These are phyloP conservation scores for Rhodotorula sp. DNA, from an alignment of 1,284 basidiomycete genomes.

Conservation along the genomic window DNA sequence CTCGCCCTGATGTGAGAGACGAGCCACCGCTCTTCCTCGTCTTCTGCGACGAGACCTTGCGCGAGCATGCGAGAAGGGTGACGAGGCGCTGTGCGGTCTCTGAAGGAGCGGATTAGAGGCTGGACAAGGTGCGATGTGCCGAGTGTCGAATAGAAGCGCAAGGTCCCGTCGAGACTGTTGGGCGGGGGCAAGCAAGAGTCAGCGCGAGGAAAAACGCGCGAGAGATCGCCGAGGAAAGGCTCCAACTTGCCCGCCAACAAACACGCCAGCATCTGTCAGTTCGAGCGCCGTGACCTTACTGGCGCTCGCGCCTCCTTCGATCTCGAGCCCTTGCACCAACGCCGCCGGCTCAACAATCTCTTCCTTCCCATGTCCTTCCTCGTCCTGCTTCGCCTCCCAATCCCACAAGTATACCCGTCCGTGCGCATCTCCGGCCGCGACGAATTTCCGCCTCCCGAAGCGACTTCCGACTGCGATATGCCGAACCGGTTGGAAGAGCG, in stretches of 20 bases:
- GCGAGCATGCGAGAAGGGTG: slow-evolving; percentile 39
- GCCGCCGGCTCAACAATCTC: slow-evolving; percentile 21
- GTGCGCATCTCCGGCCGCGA: slow-evolving; percentile 34
- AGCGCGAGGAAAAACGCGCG: no score
- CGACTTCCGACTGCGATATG: neutral
- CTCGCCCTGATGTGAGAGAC: slow-evolving; percentile 36
- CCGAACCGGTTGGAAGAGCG: neutral
- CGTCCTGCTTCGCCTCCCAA: slow-evolving; percentile 24
- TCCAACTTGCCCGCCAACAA: slow-evolving; percentile 39
- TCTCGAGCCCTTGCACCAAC: slow-evolving; percentile 32
- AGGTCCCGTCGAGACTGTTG: slow-evolving; percentile 39
- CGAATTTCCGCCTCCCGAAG: slow-evolving; percentile 36
- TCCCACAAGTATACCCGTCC: slow-evolving; percentile 40
- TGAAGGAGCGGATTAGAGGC: slow-evolving; percentile 38
- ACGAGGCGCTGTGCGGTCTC: slow-evolving; percentile 39
- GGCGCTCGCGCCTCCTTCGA: slow-evolving; percentile 14
- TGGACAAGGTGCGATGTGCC: slow-evolving; percentile 16
- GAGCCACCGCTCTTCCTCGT: slow-evolving; percentile 43
- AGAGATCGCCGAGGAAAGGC: neutral
- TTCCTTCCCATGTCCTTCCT: neutral
- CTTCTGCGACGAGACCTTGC: slow-evolving; percentile 29
- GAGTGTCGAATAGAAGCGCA: slow-evolving; percentile 37
- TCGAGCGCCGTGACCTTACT: slow-evolving; percentile 40
- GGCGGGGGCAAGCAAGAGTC: neutral
- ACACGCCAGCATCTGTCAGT: slow-evolving; percentile 29